These are phyloP conservation scores for Penicillium sp. DNA, from an alignment of 2,329 filamentous ascomycete genomes.

Conservation along the genomic window DNA sequence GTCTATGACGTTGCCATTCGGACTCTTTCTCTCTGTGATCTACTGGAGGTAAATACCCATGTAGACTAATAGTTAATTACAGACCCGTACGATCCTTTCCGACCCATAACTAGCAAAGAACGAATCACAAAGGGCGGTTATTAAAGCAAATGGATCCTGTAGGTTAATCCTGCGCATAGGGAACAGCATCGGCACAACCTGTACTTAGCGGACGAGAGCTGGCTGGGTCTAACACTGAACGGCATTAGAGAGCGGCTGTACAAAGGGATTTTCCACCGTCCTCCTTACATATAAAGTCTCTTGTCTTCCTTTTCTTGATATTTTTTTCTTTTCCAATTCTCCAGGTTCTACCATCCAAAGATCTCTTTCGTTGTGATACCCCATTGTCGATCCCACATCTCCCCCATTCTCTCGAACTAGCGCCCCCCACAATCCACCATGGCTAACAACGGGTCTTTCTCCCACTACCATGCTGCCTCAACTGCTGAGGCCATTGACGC, in stretches of 20 bases:
- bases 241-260: slow-evolving; percentile 24
- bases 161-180: slow-evolving; percentile 31
- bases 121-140: slow-evolving; percentile 3
- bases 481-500: slow-evolving; percentile 74
- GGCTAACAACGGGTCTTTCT: slow-evolving; percentile 39
- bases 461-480: slow-evolving; percentile 70
- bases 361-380: slow-evolving; percentile 1
- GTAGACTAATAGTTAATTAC: background rate
- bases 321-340: slow-evolving; percentile 5
- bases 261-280: background rate
- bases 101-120: background rate
- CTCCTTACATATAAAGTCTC: slow-evolving; percentile 2
- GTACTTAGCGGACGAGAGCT: slow-evolving; percentile 28
- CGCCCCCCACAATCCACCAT: slow-evolving; percentile 29
- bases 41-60: background rate
- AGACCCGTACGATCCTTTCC: background rate
- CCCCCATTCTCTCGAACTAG: slow-evolving; percentile 14
- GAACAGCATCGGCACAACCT: slow-evolving; percentile 30
- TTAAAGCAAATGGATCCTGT: slow-evolving; percentile 6
- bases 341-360: background rate
- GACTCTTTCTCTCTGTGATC: background rate
- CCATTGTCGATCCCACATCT: slow-evolving; percentile 12
- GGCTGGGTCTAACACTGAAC: slow-evolving; percentile 36
- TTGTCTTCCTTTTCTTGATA: slow-evolving; percentile 1
- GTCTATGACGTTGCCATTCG: slow-evolving; percentile 1